phyloP scores from a whole-genome alignment of 2,329 filamentous ascomycete species.

The Aspergillus hortae region DNA sequence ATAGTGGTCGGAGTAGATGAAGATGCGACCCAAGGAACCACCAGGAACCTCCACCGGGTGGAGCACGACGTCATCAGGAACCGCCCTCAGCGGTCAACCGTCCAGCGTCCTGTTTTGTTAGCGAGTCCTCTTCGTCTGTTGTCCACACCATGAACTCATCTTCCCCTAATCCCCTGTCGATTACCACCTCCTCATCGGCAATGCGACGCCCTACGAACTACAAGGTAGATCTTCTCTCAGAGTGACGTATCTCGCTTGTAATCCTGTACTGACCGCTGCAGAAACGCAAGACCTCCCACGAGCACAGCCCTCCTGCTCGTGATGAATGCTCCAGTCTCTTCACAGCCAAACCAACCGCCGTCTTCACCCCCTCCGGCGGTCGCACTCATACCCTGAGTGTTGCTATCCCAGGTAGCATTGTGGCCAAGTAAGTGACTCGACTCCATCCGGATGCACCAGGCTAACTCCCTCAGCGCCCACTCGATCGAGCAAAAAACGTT shows the following conservation, averaged over 20 bases:
- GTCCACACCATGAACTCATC: background rate
- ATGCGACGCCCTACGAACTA: slow-evolving; percentile 8
- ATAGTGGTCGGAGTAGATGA: background rate
- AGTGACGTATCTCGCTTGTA: background rate
- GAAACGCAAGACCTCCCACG: slow-evolving; percentile 20
- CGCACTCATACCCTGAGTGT: slow-evolving; percentile 72
- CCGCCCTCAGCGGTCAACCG: slow-evolving; percentile 6
- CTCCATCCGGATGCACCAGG: background rate
- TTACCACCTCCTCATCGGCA: background rate
- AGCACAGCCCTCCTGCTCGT: slow-evolving; percentile 3
- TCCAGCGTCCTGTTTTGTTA: slow-evolving; percentile 1
- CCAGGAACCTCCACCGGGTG: background rate
- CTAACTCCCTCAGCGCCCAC: slow-evolving; percentile 52
- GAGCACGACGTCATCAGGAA: slow-evolving; percentile 9
- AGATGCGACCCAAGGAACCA: background rate
- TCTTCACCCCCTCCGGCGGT: slow-evolving; percentile 63
- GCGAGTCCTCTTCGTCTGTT: background rate
- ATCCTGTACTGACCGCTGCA: slow-evolving; percentile 1
- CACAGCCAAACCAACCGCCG: slow-evolving; percentile 65
- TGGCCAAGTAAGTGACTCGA: slow-evolving; percentile 61
- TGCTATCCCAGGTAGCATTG: slow-evolving; percentile 73
- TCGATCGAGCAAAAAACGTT: slow-evolving; percentile 73
- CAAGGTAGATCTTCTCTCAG: slow-evolving; percentile 2
- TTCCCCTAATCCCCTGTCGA: background rate
- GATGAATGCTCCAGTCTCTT: slow-evolving; percentile 33